Evolutionary conservation across 2,329 filamentous ascomycete species (phyloP).

Genomic region (Fusarium temperatum): DNA sequence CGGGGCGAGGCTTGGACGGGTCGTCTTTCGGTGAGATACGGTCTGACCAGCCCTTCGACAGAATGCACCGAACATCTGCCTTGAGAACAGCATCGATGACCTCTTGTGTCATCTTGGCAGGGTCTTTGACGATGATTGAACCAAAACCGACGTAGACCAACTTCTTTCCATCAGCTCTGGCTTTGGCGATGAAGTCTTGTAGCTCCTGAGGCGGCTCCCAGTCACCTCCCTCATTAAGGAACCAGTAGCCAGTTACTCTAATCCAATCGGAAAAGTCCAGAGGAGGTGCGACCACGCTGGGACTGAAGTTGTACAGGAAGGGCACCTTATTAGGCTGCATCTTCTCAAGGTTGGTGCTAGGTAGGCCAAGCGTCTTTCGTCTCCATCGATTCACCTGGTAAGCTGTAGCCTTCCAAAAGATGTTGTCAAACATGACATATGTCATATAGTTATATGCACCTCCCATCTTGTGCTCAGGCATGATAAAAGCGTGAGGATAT

Average conservation of each 20-base stretch:
- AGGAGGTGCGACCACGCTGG: constrained; percentile 90
- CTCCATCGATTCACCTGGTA: constrained; percentile 94
- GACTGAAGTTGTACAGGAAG: constrained; percentile 97
- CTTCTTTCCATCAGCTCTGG: constrained; percentile 84
- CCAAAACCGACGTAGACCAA: constrained; percentile 97
- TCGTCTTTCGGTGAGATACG: constrained; percentile 64
- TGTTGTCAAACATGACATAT: constrained; percentile 94
- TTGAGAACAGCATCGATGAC: constrained; percentile 91
- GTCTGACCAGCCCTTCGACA: constrained; percentile 98
- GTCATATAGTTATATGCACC: constrained; percentile 95
- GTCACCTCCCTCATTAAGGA: constrained; percentile 77
- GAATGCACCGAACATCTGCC: constrained; percentile 91
- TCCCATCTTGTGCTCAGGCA: constrained; percentile 92
- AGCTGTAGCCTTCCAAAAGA: constrained; percentile 95
- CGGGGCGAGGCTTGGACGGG: constrained; percentile 59
- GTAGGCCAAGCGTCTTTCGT: constrained; percentile 79
- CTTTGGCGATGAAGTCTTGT: constrained; percentile 82
- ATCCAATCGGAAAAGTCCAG: constrained; percentile 99
- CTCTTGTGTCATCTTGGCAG: constrained; percentile 87
- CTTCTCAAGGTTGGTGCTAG: constrained; percentile 84
- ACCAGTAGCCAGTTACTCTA: constrained; percentile 97
- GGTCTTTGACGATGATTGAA: constrained; percentile 92
- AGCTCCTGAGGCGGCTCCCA: constrained; percentile 83
- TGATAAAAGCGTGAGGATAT: constrained; percentile 96
- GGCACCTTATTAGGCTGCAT: constrained; percentile 98